A percentile compares a stretch with the other conserved stretches of the same genome.
Evolutionary conservation across 768 basidiomycete species (phyloP).

Genomic region (Symmetrospora coprosmae): DNA sequence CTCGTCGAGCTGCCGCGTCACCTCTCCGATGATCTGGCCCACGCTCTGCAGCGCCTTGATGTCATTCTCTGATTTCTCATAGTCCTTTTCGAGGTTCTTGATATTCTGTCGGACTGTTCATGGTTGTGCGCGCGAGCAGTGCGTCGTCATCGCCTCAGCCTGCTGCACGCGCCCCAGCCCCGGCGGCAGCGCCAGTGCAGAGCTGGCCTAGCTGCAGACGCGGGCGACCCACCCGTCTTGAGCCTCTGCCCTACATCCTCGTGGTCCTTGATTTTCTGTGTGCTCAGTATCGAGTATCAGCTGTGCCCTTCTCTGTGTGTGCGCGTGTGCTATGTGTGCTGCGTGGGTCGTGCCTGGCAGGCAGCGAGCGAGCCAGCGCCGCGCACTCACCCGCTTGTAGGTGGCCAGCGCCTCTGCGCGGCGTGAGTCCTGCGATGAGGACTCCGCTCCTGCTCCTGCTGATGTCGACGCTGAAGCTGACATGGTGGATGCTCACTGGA

Average conservation of each 20-base stretch:
- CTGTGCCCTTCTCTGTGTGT: neutral
- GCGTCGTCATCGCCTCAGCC: slow-evolving; percentile 19
- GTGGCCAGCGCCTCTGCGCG: slow-evolving; percentile 6
- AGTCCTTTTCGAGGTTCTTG: slow-evolving; percentile 75
- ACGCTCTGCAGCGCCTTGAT: slow-evolving; percentile 98
- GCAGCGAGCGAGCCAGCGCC: neutral
- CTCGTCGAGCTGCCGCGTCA: slow-evolving; percentile 95
- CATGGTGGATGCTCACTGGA: neutral
- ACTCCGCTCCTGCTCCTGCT: neutral
- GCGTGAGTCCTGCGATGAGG: neutral
- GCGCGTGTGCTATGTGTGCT: too few species aligned
- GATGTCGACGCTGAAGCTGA: neutral
- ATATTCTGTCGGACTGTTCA: slow-evolving; percentile 70
- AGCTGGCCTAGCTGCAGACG: neutral
- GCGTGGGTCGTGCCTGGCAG: too few species aligned
- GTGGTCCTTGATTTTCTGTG: slow-evolving; percentile 85
- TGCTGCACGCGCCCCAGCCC: neutral
- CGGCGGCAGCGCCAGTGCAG: neutral
- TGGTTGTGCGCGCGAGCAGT: neutral
- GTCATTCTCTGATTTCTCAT: slow-evolving; percentile 91
- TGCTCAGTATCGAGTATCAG: neutral
- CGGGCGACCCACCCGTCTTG: slow-evolving; percentile 59
- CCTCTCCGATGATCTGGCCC: slow-evolving; percentile 96
- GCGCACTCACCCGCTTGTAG: slow-evolving; percentile 13
- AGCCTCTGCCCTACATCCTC: slow-evolving; percentile 70